These are phyloP conservation scores for Salix dunnii DNA, from an alignment of 345 rosid species.

Conservation along the genomic window DNA sequence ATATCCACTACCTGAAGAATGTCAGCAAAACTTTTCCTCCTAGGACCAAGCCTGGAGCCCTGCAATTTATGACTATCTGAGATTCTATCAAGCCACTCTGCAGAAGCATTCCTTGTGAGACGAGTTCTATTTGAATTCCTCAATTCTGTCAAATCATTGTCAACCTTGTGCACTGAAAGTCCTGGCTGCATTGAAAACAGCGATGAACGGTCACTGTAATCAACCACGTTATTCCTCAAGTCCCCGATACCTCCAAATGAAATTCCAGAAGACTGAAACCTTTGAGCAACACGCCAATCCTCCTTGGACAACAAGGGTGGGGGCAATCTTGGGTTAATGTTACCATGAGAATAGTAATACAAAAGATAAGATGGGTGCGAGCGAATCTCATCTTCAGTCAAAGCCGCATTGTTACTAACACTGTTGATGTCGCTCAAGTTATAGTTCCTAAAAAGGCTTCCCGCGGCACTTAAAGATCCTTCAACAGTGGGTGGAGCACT, in stretches of 20 bases:
- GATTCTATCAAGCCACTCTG: slow-evolving; percentile 47
- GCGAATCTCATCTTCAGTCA: slow-evolving; percentile 75
- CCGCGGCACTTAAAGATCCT: slow-evolving; percentile 75
- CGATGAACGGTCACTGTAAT: slow-evolving; percentile 42
- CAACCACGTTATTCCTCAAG: slow-evolving; percentile 43
- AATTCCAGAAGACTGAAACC: slow-evolving; percentile 65
- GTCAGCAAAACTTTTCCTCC: slow-evolving; percentile 96
- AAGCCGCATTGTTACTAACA: slow-evolving; percentile 30
- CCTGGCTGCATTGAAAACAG: slow-evolving; percentile 77
- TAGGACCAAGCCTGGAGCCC: slow-evolving; percentile 52
- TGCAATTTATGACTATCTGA: slow-evolving; percentile 41
- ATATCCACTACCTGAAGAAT: slow-evolving; percentile 68
- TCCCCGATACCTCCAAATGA: slow-evolving; percentile 51
- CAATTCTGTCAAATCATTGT: slow-evolving; percentile 59
- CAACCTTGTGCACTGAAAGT: slow-evolving; percentile 51
- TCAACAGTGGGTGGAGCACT: slow-evolving; percentile 96
- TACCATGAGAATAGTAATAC: slow-evolving; percentile 72
- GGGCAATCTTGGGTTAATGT: slow-evolving; percentile 77
- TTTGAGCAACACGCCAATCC: slow-evolving; percentile 83
- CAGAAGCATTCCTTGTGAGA: slow-evolving; percentile 37
- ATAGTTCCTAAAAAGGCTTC: slow-evolving; percentile 52
- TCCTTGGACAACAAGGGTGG: slow-evolving; percentile 83
- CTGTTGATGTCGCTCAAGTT: slow-evolving; percentile 34
- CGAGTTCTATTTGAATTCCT: slow-evolving; percentile 52
- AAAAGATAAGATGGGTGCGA: slow-evolving; percentile 76